Evolutionary conservation across 2,329 filamentous ascomycete genomes (phyloP), one percentile per base, ranked within the genome.

Genomic region (Ophiostoma ulmi): DNA sequence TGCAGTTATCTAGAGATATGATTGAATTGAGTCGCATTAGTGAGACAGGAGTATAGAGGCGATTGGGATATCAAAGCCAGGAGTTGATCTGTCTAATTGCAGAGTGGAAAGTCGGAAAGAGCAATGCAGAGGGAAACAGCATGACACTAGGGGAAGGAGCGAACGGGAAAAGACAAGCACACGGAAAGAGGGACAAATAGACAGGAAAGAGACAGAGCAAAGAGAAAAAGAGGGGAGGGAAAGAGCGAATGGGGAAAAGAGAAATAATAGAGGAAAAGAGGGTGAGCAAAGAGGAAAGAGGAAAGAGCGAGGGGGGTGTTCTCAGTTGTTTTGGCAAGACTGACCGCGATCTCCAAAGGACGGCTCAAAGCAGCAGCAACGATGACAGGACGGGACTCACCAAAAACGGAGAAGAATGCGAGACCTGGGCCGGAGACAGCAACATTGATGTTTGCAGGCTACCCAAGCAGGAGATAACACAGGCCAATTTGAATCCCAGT

Each of bases 281-380:
- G 65, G 38, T 13, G 44, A 44, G 38, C 35, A 35, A 48, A 14
- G n/a, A 31, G 39, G 39, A 44, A 61, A 63, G 22, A 36, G 41
- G 44, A 58, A 65, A 66, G 70, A 68, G 61, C 44, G 65, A 55
- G 69, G 70, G 66, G 70, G 65, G 66, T 55, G 58, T 36, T 63
- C n/a, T 58, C 44, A 26, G 58, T 70, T 68, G 39, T 68, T 71
- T 71, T 70, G 68, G 67, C 69, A 55, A 69, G 69, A 48, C 69
- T 67, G 66, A 69, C 71, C 52, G 41, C 58, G 69, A 70, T 72
- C 66, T 69, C 69, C 66, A 70, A 17, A 67, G 52, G 58, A 67
- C 41, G 68, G 52, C 70, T 48, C 39, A 67, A 68, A 68, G 22
- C 67, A 61, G 67, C 26, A 52, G 67, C 70, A 26, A 39, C 61